These are phyloP conservation scores for Talaromyces funiculosus DNA, from an alignment of 2,329 filamentous ascomycete genomes.

Conservation along the genomic window DNA sequence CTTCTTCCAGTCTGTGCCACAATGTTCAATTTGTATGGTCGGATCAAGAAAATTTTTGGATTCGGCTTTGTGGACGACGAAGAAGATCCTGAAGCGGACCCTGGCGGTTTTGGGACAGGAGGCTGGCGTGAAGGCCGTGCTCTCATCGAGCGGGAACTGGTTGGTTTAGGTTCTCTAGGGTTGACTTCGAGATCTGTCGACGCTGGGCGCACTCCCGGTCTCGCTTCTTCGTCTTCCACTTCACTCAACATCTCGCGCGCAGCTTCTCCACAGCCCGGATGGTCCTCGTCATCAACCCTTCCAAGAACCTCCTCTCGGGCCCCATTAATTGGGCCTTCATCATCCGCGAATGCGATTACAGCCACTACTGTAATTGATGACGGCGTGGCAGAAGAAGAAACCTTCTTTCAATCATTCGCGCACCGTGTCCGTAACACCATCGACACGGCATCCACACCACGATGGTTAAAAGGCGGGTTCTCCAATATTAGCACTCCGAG, in stretches of 20 bases:
- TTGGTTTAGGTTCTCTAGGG: conserved; percentile 51
- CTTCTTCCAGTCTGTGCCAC: conserved; percentile 80
- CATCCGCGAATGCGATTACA: background rate
- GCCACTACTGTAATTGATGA: conserved; percentile 47
- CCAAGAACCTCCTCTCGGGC: conserved; percentile 6
- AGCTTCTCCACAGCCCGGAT: conserved; percentile 23
- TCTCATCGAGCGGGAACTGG: conserved; percentile 80
- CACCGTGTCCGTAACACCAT: conserved; percentile 89
- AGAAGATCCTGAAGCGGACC: conserved; percentile 55
- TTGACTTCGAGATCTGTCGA: conserved; percentile 32
- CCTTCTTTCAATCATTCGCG: conserved; percentile 76
- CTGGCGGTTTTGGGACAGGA: conserved; percentile 64
- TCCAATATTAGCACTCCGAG: conserved; percentile 64
- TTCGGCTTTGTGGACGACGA: conserved; percentile 72
- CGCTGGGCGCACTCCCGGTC: conserved; percentile 23
- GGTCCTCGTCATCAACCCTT: conserved; percentile 17
- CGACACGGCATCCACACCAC: conserved; percentile 72
- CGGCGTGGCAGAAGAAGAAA: conserved; percentile 61
- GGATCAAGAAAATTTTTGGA: conserved; percentile 68
- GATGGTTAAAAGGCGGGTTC: conserved; percentile 69
- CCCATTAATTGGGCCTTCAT: conserved; percentile 9
- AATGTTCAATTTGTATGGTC: conserved; percentile 83
- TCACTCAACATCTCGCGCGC: conserved; percentile 6
- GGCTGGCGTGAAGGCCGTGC: conserved; percentile 89
- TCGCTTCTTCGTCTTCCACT: conserved; percentile 4